These are phyloP conservation scores for Rhizophagus clarus DNA, from an alignment of 192 early-diverging fungal species.

Conservation along the genomic window DNA sequence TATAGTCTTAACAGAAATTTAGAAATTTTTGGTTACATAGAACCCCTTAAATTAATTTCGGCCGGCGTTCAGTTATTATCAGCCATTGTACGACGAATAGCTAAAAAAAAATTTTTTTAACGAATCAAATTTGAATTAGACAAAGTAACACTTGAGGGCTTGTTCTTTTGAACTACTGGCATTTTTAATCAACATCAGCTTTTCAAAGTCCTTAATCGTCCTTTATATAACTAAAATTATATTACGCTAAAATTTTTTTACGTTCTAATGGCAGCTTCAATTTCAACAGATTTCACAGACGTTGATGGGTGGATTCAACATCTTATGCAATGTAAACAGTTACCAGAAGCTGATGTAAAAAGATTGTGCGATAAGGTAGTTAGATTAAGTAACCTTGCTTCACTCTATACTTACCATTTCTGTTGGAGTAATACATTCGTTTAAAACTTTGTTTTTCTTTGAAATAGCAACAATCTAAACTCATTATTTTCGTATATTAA, in stretches of 20 bases:
- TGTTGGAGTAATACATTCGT: background rate
- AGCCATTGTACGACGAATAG: background rate
- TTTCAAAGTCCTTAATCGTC: background rate
- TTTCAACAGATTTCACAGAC: constrained; percentile 71
- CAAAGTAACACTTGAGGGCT: background rate
- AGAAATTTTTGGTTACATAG: no score
- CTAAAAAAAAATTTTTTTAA: background rate
- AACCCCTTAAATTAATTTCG: no score
- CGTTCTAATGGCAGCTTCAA: constrained; percentile 36
- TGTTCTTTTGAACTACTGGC: background rate
- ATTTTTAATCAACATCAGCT: background rate
- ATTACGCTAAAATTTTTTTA: background rate
- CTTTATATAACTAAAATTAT: background rate
- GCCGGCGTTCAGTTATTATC: no score
- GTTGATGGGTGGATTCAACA: constrained; percentile 92
- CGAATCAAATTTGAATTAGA: background rate
- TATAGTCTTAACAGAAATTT: no score
- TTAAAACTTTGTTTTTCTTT: background rate
- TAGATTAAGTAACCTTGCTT: constrained; percentile 65
- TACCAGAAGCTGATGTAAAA: constrained; percentile 92
- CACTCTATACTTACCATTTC: background rate
- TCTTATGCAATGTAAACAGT: constrained; percentile 93
- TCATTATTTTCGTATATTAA: background rate
- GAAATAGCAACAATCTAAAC: background rate
- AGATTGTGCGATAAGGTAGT: constrained; percentile 95